Conservation (phyloP, 768 basidiomycete genomes). For the Pulveroboletus sp. region DNA sequence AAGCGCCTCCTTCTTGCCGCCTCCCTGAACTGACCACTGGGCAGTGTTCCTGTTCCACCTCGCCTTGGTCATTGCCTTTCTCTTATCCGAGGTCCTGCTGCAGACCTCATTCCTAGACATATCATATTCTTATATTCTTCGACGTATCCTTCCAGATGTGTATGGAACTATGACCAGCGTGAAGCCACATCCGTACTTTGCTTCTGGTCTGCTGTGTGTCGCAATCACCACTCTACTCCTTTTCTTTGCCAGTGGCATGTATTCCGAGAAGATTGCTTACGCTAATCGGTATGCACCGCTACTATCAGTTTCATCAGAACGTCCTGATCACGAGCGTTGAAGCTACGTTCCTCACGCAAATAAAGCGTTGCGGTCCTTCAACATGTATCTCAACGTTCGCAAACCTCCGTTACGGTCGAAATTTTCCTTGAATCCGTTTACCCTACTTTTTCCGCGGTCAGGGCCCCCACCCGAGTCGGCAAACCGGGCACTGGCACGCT, state of each 20-base stretch:
- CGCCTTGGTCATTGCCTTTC: slow-evolving; percentile 60
- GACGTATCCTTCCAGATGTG: slow-evolving; percentile 47
- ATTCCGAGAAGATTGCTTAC: slow-evolving; percentile 92
- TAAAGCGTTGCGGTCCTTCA: slow-evolving; percentile 83
- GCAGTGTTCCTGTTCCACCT: slow-evolving; percentile 76
- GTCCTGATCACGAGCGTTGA: slow-evolving; percentile 15
- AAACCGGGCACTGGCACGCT: slow-evolving; percentile 24
- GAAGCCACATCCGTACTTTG: slow-evolving; percentile 66
- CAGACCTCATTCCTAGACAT: slow-evolving; percentile 62
- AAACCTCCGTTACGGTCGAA: slow-evolving; percentile 67
- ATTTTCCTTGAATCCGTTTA: slow-evolving; percentile 40
- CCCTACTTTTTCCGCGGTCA: slow-evolving; percentile 35
- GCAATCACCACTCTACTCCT: slow-evolving; percentile 85
- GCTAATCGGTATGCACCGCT: slow-evolving; percentile 76
- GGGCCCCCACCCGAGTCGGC: slow-evolving; percentile 19
- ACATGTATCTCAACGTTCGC: slow-evolving; percentile 96
- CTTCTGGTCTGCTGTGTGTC: slow-evolving; percentile 79
- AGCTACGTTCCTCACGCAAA: slow-evolving; percentile 98
- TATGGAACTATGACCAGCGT: slow-evolving; percentile 40
- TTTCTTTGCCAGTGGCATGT: slow-evolving; percentile 97
- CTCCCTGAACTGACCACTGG: slow-evolving; percentile 12
- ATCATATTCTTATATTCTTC: slow-evolving; percentile 53
- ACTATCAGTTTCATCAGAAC: slow-evolving; percentile 7
- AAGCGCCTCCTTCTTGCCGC: slow-evolving; percentile 28
- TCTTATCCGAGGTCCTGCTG: slow-evolving; percentile 72